A percentile compares a stretch with the other conserved stretches of the same genome.
Conservation (phyloP, 495 filamentous ascomycete species). For the Chaetomium tenue region DNA sequence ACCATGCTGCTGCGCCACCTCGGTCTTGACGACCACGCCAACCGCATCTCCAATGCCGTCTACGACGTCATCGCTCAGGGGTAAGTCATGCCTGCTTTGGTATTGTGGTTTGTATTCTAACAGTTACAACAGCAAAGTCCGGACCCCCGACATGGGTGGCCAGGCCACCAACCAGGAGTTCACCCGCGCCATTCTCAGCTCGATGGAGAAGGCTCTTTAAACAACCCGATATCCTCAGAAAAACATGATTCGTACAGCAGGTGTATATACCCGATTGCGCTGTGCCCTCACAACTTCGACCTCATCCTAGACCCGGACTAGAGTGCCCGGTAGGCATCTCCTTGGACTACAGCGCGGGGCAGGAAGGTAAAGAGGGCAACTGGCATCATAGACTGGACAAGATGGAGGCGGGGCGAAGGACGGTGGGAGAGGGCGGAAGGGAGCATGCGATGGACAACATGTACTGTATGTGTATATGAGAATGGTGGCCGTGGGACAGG, state of each 20-base stretch:
- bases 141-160: constrained; percentile 95
- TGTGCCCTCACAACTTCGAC: neutral
- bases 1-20: constrained; percentile 96
- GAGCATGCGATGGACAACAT: constrained; percentile 4
- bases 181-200: constrained; percentile 84
- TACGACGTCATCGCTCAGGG: constrained; percentile 94
- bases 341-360: neutral
- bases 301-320: constrained; percentile 3
- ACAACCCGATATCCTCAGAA: neutral
- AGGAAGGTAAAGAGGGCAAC: constrained; percentile 3
- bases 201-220: constrained; percentile 69
- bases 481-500: constrained; percentile 12
- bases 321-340: neutral
- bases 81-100: constrained; percentile 53
- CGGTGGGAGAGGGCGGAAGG: neutral
- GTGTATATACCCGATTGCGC: constrained; percentile 11
- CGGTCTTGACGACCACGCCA: constrained; percentile 94
- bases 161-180: constrained; percentile 87
- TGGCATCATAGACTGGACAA: constrained; percentile 15
- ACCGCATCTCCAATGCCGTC: constrained; percentile 94
- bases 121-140: constrained; percentile 59
- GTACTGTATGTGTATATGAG: constrained; percentile 15
- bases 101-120: constrained; percentile 32
- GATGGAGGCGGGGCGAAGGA: neutral
- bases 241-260: constrained; percentile 9